phyloP scores from a whole-genome alignment of 805 yeast genomes.

The Maudiozyma saulgeensis region DNA sequence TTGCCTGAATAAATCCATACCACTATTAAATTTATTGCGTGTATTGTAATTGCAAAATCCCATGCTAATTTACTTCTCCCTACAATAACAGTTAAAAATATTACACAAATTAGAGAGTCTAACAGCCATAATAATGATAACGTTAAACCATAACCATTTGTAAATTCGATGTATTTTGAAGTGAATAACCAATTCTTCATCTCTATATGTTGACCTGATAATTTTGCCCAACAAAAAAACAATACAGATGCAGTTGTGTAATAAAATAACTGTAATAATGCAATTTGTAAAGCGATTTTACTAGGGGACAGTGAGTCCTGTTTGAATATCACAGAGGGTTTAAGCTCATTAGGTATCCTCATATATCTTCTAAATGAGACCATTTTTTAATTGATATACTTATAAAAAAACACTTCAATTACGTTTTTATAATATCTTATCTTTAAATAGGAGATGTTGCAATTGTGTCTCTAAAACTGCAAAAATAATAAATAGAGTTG shows the following conservation, averaged over 20 bases:
- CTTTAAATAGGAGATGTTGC: no score
- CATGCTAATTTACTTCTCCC: conserved; percentile 91
- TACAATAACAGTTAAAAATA: conserved; percentile 76
- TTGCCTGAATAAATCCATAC: conserved; percentile 55
- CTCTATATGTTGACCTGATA: conserved; percentile 63
- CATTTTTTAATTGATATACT: conserved; percentile 6
- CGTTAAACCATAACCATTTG: conserved; percentile 73
- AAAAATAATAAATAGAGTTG: no score
- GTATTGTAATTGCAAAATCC: conserved; percentile 94
- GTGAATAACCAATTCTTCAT: conserved; percentile 61
- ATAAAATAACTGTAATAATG: conserved; percentile 68
- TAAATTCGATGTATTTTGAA: conserved; percentile 65
- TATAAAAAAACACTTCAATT: neutral
- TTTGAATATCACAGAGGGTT: conserved; percentile 25
- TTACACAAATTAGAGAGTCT: conserved; percentile 72
- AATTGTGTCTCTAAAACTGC: no score
- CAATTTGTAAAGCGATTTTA: conserved; percentile 59
- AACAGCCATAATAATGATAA: conserved; percentile 70
- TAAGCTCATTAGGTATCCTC: conserved; percentile 23
- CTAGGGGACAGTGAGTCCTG: conserved; percentile 46
- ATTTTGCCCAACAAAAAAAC: conserved; percentile 53
- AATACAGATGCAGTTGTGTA: conserved; percentile 62
- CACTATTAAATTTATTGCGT: conserved; percentile 63
- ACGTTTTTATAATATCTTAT: neutral
- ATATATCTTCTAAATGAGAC: conserved; percentile 21